Evolutionary conservation across 805 yeast genomes (phyloP).

Genomic region (Lipomyces yamadae): DNA sequence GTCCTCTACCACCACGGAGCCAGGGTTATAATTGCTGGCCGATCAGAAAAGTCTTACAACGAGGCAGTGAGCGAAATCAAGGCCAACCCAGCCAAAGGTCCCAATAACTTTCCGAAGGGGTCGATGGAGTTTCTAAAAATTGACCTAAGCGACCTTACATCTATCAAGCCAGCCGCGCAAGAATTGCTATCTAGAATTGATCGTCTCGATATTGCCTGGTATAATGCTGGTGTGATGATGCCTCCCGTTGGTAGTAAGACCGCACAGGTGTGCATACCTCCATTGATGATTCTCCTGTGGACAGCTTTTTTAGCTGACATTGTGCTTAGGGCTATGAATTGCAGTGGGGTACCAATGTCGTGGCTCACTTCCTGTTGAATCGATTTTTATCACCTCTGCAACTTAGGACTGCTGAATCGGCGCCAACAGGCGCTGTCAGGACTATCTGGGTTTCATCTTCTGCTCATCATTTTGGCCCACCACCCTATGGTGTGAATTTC

Average conservation of each 20-base stretch:
- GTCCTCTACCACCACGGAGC: slow-evolving; percentile 1
- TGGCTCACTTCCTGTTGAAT: slow-evolving; percentile 53
- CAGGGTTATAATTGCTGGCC: not conserved
- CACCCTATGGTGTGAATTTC: slow-evolving; percentile 45
- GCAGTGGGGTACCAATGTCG: slow-evolving; percentile 52
- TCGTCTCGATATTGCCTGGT: slow-evolving; percentile 47
- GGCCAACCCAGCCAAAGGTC: not conserved
- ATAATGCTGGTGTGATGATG: slow-evolving; percentile 52
- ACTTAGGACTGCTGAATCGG: slow-evolving; percentile 43
- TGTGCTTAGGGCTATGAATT: slow-evolving; percentile 46
- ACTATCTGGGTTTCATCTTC: slow-evolving; percentile 53
- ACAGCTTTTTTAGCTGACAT: too few relatives aligned
- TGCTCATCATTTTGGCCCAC: slow-evolving; percentile 45
- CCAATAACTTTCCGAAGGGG: not conserved
- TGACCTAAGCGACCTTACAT: slow-evolving; percentile 32
- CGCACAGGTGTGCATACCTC: slow-evolving; percentile 41
- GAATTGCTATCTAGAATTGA: slow-evolving; percentile 41
- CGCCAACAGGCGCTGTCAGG: slow-evolving; percentile 42
- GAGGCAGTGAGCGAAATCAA: slow-evolving; percentile 3
- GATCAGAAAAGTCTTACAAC: slow-evolving; percentile 4
- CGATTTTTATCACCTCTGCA: slow-evolving; percentile 49
- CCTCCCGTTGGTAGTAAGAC: slow-evolving; percentile 39
- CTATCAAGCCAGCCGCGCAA: slow-evolving; percentile 47
- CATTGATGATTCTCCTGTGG: not conserved
- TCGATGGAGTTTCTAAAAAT: not conserved